phyloP scores from a whole-genome alignment of 2,329 filamentous ascomycete species.

The Geoglossum cookeanum region DNA sequence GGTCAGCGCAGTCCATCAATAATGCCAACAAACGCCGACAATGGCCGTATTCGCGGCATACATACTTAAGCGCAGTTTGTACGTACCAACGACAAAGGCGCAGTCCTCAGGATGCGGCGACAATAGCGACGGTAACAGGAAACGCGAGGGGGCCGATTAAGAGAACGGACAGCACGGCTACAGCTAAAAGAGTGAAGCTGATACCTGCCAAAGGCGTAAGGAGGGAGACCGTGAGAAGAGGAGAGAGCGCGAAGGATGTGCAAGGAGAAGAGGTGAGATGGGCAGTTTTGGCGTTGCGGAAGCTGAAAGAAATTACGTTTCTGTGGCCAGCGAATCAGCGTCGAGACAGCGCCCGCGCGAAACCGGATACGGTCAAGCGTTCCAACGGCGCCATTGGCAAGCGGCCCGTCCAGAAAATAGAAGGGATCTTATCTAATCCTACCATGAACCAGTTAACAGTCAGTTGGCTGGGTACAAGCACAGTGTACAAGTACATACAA shows the following conservation, averaged over 20 bases:
- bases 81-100: neutral
- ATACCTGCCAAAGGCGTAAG: slow-evolving; percentile 22
- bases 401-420: no score
- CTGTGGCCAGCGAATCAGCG: neutral
- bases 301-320: neutral
- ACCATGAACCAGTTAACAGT: no score
- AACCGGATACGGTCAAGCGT: neutral
- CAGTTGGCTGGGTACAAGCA: no score
- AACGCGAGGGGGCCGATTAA: slow-evolving; percentile 16
- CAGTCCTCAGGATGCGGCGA: neutral
- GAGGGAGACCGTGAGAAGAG: slow-evolving; percentile 6
- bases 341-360: neutral
- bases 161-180: slow-evolving; percentile 30
- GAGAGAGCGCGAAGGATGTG: slow-evolving; percentile 1
- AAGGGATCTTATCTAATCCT: no score
- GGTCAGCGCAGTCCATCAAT: neutral
- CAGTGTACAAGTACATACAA: no score
- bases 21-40: neutral
- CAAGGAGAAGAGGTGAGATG: slow-evolving; percentile 2
- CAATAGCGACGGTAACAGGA: neutral
- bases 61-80: neutral
- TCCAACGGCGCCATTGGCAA: no score
- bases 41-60: neutral
- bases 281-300: slow-evolving; percentile 1
- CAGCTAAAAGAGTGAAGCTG: slow-evolving; percentile 49